A percentile compares a stretch with the other conserved stretches of the same genome.
Evolutionary conservation across 2,329 filamentous ascomycete genomes (phyloP).

Genomic region (Xylaria sp.): DNA sequence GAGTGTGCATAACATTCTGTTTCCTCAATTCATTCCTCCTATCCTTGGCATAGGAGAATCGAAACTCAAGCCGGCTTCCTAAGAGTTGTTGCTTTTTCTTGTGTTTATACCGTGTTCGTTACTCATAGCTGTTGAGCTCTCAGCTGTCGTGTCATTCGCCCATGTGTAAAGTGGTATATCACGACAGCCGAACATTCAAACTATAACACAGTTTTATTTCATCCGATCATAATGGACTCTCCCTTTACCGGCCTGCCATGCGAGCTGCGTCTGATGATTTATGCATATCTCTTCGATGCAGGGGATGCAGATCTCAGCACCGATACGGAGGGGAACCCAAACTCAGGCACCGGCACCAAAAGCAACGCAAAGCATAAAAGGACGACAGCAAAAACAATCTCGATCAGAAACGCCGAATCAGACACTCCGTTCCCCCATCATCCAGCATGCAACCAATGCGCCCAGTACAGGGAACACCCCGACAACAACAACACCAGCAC

Average conservation of each 20-base stretch:
- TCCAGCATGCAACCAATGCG: background rate
- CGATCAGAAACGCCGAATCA: slow-evolving; percentile 52
- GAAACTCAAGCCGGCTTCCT: background rate
- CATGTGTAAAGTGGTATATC: background rate
- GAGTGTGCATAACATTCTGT: background rate
- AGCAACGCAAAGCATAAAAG: background rate
- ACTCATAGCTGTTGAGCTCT: background rate
- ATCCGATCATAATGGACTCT: slow-evolving; percentile 27
- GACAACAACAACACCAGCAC: background rate
- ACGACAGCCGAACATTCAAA: background rate
- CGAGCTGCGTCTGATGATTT: slow-evolving; percentile 58
- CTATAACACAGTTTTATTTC: no score
- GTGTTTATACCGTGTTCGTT: background rate
- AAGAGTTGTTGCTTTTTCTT: background rate
- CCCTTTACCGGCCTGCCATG: slow-evolving; percentile 51
- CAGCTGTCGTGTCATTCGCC: background rate
- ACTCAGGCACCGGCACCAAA: background rate
- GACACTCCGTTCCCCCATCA: slow-evolving; percentile 40
- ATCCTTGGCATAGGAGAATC: background rate
- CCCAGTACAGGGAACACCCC: background rate
- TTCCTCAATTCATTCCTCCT: background rate
- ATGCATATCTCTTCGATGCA: slow-evolving; percentile 55
- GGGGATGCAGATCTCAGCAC: slow-evolving; percentile 40
- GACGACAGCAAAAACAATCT: slow-evolving; percentile 45
- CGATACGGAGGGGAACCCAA: slow-evolving; percentile 42